Evolutionary conservation across 495 filamentous ascomycete genomes (phyloP), one percentile per base, ranked within the genome.

Genomic region (Talaromyces proteolyticus): DNA sequence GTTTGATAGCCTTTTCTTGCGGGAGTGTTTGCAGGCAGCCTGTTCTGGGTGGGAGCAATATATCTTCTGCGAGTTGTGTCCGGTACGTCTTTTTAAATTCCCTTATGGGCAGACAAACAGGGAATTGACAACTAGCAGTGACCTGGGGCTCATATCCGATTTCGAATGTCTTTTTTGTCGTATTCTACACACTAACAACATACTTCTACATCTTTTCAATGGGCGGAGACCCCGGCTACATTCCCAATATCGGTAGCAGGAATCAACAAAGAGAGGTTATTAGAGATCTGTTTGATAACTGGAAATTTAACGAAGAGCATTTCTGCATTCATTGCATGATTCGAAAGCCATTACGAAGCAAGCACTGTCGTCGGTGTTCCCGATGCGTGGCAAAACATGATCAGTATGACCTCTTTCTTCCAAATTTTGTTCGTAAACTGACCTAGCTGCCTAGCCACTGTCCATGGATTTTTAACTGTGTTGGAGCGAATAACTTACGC

Each of bases 381-480:
- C 88, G 93, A 43, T 98, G 93, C 65, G 84, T 98, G 54, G 89
- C 93, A 23, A 96, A 93, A 68, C 88, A 96, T 66, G 93, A 98
- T 61, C 93, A 98, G 92, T 96, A 69, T 74, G 91, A 70, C 16
- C 23, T 36, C 4, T 19, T 22, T 11, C 19, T 45, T 40, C 25
- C 14, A 4, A 23, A 6, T 21, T 4, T 4, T 29, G 12, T 5
- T n/a, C 47, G 17, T 20, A 7, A 10, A 53, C 73, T 84, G 63
- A 87, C 64, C 7, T 37, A 1, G n/a, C 23, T 20, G 26, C 29
- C 8, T 50, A 97, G 92, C 58, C 93, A 98, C 63, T 98, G 93
- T 58, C 93, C 93, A 0, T 98, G 93, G 93, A 89, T 96, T 34
- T 85, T 93, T 65, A 96, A 96, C 68, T 98, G 93, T 61, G 80